Evolutionary conservation across 108 stramenopile genomes (phyloP).

Genomic region (Cylindrotheca fusiformis): DNA sequence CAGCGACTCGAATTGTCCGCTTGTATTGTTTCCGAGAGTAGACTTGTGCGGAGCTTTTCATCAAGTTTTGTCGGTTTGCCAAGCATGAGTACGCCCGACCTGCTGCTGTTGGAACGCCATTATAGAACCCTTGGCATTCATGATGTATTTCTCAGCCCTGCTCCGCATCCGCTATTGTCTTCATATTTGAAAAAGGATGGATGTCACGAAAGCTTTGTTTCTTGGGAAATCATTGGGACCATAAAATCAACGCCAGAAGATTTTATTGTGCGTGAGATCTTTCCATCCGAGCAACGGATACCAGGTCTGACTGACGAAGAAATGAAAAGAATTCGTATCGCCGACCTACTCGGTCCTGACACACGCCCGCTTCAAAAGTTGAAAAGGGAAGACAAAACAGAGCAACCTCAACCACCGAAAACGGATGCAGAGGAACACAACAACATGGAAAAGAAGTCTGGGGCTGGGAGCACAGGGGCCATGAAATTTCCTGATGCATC

Average conservation of each 20-base stretch:
- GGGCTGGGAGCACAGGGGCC: too few relatives aligned
- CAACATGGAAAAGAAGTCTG: too few relatives aligned
- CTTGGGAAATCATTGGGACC: slow-evolving; percentile 68
- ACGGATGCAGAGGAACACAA: background rate
- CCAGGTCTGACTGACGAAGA: slow-evolving; percentile 9
- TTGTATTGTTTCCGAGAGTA: too few relatives aligned
- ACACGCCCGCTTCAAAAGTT: slow-evolving; percentile 1
- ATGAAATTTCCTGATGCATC: too few relatives aligned
- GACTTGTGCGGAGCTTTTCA: too few relatives aligned
- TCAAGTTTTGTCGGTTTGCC: too few relatives aligned
- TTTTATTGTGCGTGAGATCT: slow-evolving; percentile 81
- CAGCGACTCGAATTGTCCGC: too few relatives aligned
- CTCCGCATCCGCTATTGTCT: slow-evolving; percentile 38
- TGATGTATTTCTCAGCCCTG: slow-evolving; percentile 52
- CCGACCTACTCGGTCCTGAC: slow-evolving; percentile 4
- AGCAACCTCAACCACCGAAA: slow-evolving; percentile 6
- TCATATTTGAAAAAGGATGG: slow-evolving; percentile 14
- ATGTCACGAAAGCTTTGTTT: slow-evolving; percentile 17
- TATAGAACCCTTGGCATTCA: slow-evolving; percentile 75
- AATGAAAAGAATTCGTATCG: slow-evolving; percentile 1
- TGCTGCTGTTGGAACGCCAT: slow-evolving; percentile 1
- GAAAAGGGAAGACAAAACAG: too few relatives aligned
- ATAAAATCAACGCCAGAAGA: slow-evolving; percentile 73
- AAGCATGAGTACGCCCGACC: too few relatives aligned
- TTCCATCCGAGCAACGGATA: slow-evolving; percentile 10